These are phyloP conservation scores for Mucor irregularis DNA, from an alignment of 371 early-diverging fungal genomes.

Conservation along the genomic window DNA sequence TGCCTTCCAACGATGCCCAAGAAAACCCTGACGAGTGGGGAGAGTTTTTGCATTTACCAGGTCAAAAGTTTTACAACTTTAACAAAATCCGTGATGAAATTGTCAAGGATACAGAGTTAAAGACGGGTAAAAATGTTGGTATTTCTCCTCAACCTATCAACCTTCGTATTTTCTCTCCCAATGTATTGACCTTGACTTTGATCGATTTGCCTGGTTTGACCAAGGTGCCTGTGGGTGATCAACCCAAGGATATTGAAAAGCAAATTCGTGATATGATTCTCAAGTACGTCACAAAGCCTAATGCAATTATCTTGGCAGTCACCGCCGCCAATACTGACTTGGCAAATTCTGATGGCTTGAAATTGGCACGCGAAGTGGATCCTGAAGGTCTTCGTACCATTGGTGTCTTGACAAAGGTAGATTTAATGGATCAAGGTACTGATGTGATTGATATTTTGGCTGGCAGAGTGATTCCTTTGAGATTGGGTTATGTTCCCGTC, in stretches of 20 bases:
- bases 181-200: constrained; percentile 96
- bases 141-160: constrained; percentile 96
- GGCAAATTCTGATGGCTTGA: constrained; percentile 98
- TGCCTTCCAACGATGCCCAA: constrained; percentile 12
- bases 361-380: constrained; percentile 96
- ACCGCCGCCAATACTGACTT: constrained; percentile 98
- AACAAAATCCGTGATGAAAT: constrained; percentile 94
- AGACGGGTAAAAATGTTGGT: constrained; percentile 90
- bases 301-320: constrained; percentile 97
- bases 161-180: constrained; percentile 91
- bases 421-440: constrained; percentile 99
- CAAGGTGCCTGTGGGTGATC: constrained; percentile 96
- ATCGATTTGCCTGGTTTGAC: constrained; percentile 99
- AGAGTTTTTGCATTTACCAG: constrained; percentile 94
- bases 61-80: constrained; percentile 91
- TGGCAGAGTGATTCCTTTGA: constrained; percentile 93
- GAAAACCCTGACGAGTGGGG: constrained; percentile 92
- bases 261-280: constrained; percentile 97
- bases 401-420: constrained; percentile 99
- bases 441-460: constrained; percentile 99
- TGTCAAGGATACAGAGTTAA: constrained; percentile 88
- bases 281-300: constrained; percentile 93
- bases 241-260: constrained; percentile 98
- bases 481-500: constrained; percentile 93
- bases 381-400: constrained; percentile 98